Base-by-base conservation (phyloP, 2,329 filamentous ascomycete species). In the Pseudogymnoascus sp. region DNA sequence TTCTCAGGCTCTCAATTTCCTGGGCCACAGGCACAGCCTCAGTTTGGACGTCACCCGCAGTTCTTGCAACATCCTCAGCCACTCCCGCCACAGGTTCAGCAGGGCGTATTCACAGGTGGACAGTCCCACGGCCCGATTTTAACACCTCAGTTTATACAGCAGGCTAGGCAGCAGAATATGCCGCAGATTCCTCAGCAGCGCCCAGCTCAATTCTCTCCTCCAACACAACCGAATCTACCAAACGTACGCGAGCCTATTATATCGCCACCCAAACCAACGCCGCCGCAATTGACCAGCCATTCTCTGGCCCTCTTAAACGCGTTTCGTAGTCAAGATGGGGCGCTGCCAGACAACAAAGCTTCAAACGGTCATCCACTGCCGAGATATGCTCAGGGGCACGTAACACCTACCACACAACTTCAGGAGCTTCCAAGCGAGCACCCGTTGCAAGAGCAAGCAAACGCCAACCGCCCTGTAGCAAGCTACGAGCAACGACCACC, bases 61-160 rank as follows among this genome's bases (percentile, higher is more conserved):
- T 71, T 73, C 61, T 62, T 76, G 7, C 67, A 73, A 62, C 72
- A 74, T 61, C 72, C 72, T 11, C 74, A 75, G 64, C 72, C 73
- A 59, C 65, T 73, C 10, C 82, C 82, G 29, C 82, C 81, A 6
- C 81, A 84, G 56, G 80, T 83, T 1, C 82, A 85, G 64, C 79
- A 80, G 65, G 78, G 79, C 6, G 74, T 82, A 63, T 80, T 84
- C 47, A 77, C 79, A 73, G 26, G 75, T 70, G 65, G 72, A 68
- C 53, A 70, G 68, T 53, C 73, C 71, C 59, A 72, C 67, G 63
- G 67, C 61, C 69, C 67, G 63, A 69, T 67, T 65, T 68, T 72
- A 40, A 69, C 73, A 26, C 73, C 73, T 44, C 68, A 74, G 56
- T 61, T 68, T 37, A 68, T 71, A 42, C 65, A 69, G 40, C 66